Evolutionary conservation across 2,329 filamentous ascomycete species (phyloP), one percentile per base, ranked within the genome.

Genomic region (Septoria petroselini): DNA sequence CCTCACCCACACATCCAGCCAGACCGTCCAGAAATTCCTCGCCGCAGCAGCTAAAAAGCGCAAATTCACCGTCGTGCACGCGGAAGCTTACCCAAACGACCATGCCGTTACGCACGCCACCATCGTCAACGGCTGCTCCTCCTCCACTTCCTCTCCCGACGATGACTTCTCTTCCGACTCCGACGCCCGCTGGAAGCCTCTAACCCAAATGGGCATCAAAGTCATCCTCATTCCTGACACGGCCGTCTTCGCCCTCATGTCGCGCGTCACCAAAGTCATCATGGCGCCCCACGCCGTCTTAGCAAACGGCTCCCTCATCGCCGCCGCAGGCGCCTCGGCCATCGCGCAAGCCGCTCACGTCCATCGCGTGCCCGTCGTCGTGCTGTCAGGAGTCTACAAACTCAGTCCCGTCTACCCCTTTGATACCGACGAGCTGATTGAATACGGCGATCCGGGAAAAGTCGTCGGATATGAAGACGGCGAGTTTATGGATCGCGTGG

Each of bases 181-280:
- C 63, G 52, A 74, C 34, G 70, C 68, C 71, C 78, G 40, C 80
- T 96, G 70, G 81, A 95, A 93, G 70, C 84, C 89, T 40, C 77
- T 97, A 52, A 83, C 81, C 3, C 80, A 84, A 1, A 81, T 84
- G 29, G 91, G 91, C 19, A 86, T 94, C 48, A 85, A 82, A 1
- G 86, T 95, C 34, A 86, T 96, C 60, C 80, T 88, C 53, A 84
- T 97, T 48, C 83, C 88, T 35, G 91, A 95, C 69, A 85, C 84
- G 6, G 87, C 89, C 7, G 80, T 95, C 46, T 94, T 91, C 73
- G 90, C 91, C 1, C 87, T 97, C 63, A 97, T 98, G 88, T 87
- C 91, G 7, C 83, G 86, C 53, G 88, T 96, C 61, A 94, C 91
- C 76, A 96, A 96, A 73, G 91, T 98, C 54, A 87, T 98, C 41